A percentile compares a stretch with the other conserved stretches of the same genome.
Conservation (phyloP, 371 early-diverging fungal species). For the Fennellomyces sp. region DNA sequence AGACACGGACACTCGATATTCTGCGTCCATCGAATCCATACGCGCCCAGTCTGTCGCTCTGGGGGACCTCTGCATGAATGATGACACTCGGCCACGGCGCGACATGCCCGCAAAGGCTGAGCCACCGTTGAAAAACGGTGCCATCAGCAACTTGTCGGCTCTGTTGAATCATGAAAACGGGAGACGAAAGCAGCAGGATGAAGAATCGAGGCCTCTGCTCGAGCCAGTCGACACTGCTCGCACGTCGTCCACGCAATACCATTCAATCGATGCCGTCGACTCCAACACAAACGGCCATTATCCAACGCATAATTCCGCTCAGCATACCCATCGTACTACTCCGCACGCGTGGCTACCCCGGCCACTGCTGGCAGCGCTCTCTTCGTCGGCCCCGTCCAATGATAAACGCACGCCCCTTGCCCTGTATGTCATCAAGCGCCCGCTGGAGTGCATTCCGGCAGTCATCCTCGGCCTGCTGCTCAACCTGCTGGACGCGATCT, state of each 20-base stretch:
- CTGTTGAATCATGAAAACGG: conserved; percentile 11
- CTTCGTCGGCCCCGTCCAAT: conserved; percentile 68
- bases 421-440: conserved; percentile 18
- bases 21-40: conserved; percentile 53
- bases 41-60: conserved; percentile 63
- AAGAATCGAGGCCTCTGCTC: conserved; percentile 13
- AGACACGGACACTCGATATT: conserved; percentile 33
- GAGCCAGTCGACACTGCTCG: conserved; percentile 7
- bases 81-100: neutral
- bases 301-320: no score
- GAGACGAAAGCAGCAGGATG: neutral
- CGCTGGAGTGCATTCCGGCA: conserved; percentile 80
- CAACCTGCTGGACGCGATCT: conserved; percentile 91
- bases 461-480: conserved; percentile 88
- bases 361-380: conserved; percentile 36
- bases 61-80: conserved; percentile 35
- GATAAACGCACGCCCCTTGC: neutral
- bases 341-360: conserved; percentile 52
- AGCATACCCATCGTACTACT: neutral
- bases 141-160: conserved; percentile 17
- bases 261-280: conserved; percentile 9
- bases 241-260: conserved; percentile 13
- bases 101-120: neutral
- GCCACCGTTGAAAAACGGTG: neutral
- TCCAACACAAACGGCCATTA: neutral